Conservation (phyloP, 768 basidiomycete genomes). For the Termitomyces sp. region DNA sequence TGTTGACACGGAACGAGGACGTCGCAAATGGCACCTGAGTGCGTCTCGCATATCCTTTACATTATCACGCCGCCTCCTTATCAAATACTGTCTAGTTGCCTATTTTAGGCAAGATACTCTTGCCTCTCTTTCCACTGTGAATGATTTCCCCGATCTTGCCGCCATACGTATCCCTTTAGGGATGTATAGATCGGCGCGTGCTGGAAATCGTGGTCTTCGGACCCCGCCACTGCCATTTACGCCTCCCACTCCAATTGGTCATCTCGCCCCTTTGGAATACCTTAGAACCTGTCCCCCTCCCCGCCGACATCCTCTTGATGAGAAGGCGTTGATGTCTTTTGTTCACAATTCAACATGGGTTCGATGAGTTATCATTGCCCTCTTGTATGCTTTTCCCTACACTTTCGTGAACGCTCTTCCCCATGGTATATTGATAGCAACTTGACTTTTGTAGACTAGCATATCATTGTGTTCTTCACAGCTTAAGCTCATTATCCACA, state of each 20-base stretch:
- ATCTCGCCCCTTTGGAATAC: conserved; percentile 60
- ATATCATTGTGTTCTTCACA: not conserved
- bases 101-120: conserved; percentile 67
- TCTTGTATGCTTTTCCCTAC: not conserved
- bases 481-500: not conserved
- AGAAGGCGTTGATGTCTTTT: conserved; percentile 63
- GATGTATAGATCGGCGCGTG: conserved; percentile 61
- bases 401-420: not conserved
- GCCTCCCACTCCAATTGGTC: conserved; percentile 10
- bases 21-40: conserved; percentile 82
- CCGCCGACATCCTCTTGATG: conserved; percentile 65
- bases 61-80: conserved; percentile 1
- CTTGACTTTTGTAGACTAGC: not conserved
- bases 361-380: not conserved
- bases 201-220: conserved; percentile 26
- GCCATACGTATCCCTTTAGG: conserved; percentile 50
- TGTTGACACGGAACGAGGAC: conserved; percentile 59
- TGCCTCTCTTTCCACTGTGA: conserved; percentile 50
- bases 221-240: not conserved
- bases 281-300: conserved; percentile 54
- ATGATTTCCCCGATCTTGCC: conserved; percentile 51
- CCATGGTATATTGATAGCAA: not conserved
- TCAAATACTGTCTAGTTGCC: conserved; percentile 44
- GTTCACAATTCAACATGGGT: conserved; percentile 18
- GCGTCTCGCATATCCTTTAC: conserved; percentile 17